These are phyloP conservation scores for Boletus rex-veris DNA, from an alignment of 768 basidiomycete genomes.

Conservation along the genomic window DNA sequence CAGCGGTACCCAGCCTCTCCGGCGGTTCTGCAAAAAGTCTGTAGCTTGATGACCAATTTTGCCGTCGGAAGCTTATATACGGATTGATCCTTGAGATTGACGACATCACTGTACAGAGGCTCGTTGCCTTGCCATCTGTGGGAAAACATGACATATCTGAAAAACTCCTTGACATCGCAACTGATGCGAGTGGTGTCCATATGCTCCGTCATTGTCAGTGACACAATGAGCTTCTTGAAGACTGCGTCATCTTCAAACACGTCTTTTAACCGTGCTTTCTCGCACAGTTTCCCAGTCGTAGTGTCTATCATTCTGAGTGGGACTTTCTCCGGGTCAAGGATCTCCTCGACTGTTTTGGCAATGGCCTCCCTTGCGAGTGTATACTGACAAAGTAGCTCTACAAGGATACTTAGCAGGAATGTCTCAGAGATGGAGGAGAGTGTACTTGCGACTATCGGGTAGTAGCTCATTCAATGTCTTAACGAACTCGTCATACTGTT, in stretches of 20 bases:
- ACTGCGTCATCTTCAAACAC: background rate
- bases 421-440: background rate
- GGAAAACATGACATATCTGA: constrained; percentile 14
- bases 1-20: background rate
- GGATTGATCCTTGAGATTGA: background rate
- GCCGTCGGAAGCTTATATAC: constrained; percentile 1
- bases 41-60: background rate
- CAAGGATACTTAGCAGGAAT: background rate
- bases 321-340: background rate
- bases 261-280: background rate
- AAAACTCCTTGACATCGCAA: constrained; percentile 1
- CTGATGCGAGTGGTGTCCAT: background rate
- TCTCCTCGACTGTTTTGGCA: background rate
- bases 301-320: constrained; percentile 13
- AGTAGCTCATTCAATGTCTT: background rate
- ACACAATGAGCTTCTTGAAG: background rate
- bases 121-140: constrained; percentile 13
- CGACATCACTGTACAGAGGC: background rate
- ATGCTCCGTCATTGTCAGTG: background rate
- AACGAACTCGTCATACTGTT: background rate
- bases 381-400: background rate
- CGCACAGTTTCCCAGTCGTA: constrained; percentile 5
- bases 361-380: background rate
- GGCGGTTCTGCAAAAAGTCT: background rate
- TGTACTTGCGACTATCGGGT: background rate